These are phyloP conservation scores for Ceratocystis destructans DNA, from an alignment of 2,329 filamentous ascomycete genomes.

Conservation along the genomic window DNA sequence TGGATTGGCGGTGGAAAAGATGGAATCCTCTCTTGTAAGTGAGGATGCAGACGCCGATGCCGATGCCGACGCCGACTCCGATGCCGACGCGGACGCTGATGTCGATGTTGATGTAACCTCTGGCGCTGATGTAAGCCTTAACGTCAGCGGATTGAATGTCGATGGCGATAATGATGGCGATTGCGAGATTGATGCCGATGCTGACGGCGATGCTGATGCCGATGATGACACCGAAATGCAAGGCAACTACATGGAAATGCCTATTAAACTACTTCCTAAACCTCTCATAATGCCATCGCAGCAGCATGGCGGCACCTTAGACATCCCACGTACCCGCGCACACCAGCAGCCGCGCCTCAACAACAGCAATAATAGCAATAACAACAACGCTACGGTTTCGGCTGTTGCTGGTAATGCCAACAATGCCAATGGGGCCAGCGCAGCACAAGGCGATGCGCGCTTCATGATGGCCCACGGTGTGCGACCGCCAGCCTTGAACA, in stretches of 20 bases:
- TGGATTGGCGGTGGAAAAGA: constrained; percentile 22
- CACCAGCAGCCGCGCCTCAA: constrained; percentile 13
- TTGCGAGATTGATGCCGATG: constrained; percentile 25
- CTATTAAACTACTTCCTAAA: constrained; percentile 25
- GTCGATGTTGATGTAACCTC: constrained; percentile 19
- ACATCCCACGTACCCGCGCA: constrained; percentile 31
- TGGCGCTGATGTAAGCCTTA: constrained; percentile 24
- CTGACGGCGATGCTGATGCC: constrained; percentile 25
- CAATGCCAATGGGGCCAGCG: not conserved
- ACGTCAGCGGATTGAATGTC: constrained; percentile 10
- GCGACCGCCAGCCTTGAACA: constrained; percentile 27
- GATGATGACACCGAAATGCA: constrained; percentile 41
- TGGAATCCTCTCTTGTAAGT: constrained; percentile 28
- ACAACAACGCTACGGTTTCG: not conserved
- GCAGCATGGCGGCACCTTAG: constrained; percentile 30
- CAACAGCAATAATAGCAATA: not conserved
- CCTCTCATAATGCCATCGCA: constrained; percentile 24
- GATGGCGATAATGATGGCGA: constrained; percentile 8
- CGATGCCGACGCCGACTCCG: constrained; percentile 27
- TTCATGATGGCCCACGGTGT: constrained; percentile 10
- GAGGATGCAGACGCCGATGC: constrained; percentile 29
- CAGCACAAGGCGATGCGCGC: constrained; percentile 2
- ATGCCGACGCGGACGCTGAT: constrained; percentile 31
- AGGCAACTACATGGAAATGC: constrained; percentile 34
- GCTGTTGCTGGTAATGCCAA: not conserved